These are phyloP conservation scores for Gonium pectorale DNA, from an alignment of 139 green algal species.

Conservation along the genomic window DNA sequence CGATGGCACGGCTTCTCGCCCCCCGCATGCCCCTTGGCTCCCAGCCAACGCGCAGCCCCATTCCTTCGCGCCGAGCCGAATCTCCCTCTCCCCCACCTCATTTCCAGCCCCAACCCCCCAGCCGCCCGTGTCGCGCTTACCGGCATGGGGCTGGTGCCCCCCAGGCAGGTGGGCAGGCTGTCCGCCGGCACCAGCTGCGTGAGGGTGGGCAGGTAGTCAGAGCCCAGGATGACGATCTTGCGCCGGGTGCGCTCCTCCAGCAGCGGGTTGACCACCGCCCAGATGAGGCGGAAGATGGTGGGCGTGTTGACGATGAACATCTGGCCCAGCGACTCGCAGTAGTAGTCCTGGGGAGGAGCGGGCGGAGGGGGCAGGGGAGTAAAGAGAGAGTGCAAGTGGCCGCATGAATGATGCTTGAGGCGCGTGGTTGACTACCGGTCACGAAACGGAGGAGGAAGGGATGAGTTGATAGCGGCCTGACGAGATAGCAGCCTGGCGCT, in stretches of 20 bases:
- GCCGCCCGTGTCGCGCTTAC: neutral
- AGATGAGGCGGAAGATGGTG: slow-evolving; percentile 68
- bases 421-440: too few species aligned
- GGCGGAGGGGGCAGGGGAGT: neutral
- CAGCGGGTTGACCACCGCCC: slow-evolving; percentile 67
- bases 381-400: neutral
- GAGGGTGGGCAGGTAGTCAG: slow-evolving; percentile 39
- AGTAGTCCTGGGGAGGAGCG: slow-evolving; percentile 59
- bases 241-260: slow-evolving; percentile 67
- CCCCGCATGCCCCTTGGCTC: too few species aligned
- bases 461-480: too few species aligned
- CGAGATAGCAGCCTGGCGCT: too few species aligned
- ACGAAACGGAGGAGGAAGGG: too few species aligned
- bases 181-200: slow-evolving; percentile 36
- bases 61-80: too few species aligned
- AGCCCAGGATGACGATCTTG: slow-evolving; percentile 54
- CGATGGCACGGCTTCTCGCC: too few species aligned
- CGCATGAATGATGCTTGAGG: neutral
- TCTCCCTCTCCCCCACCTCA: too few species aligned
- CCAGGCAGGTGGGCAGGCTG: slow-evolving; percentile 27
- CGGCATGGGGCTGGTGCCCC: slow-evolving; percentile 9
- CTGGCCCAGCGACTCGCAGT: slow-evolving; percentile 68
- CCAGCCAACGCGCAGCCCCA: too few species aligned
- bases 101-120: too few species aligned
- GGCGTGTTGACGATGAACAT: slow-evolving; percentile 79